Evolutionary conservation across 1,284 basidiomycete species (phyloP).

Genomic region (Tilletiaria anomala): DNA sequence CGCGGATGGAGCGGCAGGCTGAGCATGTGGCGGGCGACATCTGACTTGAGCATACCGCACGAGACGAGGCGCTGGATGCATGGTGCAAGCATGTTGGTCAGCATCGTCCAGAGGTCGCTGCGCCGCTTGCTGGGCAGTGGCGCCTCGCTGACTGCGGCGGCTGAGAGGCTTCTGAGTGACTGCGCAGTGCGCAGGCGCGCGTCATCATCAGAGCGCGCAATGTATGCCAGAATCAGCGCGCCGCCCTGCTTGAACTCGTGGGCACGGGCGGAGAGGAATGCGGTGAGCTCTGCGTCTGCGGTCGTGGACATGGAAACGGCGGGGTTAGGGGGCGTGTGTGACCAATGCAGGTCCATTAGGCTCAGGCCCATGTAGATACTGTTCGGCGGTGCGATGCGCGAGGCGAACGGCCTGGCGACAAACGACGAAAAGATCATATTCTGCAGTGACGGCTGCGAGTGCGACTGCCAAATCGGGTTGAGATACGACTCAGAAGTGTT

Average conservation of each 20-base stretch:
- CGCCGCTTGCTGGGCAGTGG: background rate
- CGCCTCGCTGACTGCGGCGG: background rate
- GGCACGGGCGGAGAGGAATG: constrained; percentile 38
- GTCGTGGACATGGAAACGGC: constrained; percentile 31
- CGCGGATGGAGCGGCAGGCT: constrained; percentile 40
- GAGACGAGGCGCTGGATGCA: constrained; percentile 42
- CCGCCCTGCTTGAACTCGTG: background rate
- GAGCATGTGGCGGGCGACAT: constrained; percentile 39
- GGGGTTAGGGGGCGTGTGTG: constrained; percentile 29
- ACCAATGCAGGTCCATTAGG: constrained; percentile 41
- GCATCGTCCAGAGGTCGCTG: constrained; percentile 38
- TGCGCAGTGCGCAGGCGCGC: too few relatives aligned
- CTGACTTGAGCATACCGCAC: constrained; percentile 40
- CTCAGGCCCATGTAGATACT: constrained; percentile 39
- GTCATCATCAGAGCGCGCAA: constrained; percentile 36
- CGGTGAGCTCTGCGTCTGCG: constrained; percentile 40
- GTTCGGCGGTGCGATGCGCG: constrained; percentile 35
- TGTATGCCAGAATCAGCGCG: constrained; percentile 37
- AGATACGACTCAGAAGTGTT: constrained; percentile 30
- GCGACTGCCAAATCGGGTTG: constrained; percentile 27
- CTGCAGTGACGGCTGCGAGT: constrained; percentile 23
- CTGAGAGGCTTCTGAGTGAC: too few relatives aligned
- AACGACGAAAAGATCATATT: constrained; percentile 36
- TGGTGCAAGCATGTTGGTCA: constrained; percentile 38
- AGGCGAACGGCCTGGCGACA: constrained; percentile 35